phyloP scores from a whole-genome alignment of 352 stramenopile genomes.

The Phytopythium cucurbitacearum region DNA sequence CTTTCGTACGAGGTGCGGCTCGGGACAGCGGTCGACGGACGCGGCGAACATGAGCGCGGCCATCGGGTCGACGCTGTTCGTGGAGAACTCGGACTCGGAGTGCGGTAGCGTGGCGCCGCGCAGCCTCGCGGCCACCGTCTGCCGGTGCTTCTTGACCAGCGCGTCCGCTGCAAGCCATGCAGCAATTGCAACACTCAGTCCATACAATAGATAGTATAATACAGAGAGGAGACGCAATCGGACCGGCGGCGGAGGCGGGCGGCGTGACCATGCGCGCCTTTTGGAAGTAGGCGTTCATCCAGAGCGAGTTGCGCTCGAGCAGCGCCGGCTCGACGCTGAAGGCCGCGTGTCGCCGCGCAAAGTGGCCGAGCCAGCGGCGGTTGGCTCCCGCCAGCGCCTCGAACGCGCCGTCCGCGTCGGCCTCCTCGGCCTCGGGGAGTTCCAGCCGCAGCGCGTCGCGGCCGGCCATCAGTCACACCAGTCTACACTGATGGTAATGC shows the following conservation, averaged over 20 bases:
- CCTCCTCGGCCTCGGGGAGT: slow-evolving; percentile 22
- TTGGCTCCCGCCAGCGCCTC: slow-evolving; percentile 53
- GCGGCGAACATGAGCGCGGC: slow-evolving; percentile 58
- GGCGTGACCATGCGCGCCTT: slow-evolving; percentile 69
- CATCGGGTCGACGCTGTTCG: slow-evolving; percentile 47
- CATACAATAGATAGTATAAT: not conserved
- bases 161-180: slow-evolving; percentile 28
- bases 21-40: slow-evolving; percentile 53
- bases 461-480: slow-evolving; percentile 6
- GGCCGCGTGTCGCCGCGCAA: slow-evolving; percentile 45
- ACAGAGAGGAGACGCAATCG: not conserved
- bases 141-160: slow-evolving; percentile 49
- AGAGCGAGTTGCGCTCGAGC: slow-evolving; percentile 66
- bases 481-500: not conserved
- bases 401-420: slow-evolving; percentile 29
- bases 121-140: slow-evolving; percentile 33
- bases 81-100: slow-evolving; percentile 48
- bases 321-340: slow-evolving; percentile 51
- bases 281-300: slow-evolving; percentile 83
- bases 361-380: slow-evolving; percentile 60
- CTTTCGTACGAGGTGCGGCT: slow-evolving; percentile 43
- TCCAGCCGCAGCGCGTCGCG: slow-evolving; percentile 15
- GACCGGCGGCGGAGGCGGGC: slow-evolving; percentile 49
- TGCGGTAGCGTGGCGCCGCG: slow-evolving; percentile 27
- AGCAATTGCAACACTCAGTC: not conserved